A percentile compares a stretch with the other conserved stretches of the same genome.
These are phyloP conservation scores for Helianthus annuus DNA, from an alignment of 129 eudicot species.

Conservation along the genomic window DNA sequence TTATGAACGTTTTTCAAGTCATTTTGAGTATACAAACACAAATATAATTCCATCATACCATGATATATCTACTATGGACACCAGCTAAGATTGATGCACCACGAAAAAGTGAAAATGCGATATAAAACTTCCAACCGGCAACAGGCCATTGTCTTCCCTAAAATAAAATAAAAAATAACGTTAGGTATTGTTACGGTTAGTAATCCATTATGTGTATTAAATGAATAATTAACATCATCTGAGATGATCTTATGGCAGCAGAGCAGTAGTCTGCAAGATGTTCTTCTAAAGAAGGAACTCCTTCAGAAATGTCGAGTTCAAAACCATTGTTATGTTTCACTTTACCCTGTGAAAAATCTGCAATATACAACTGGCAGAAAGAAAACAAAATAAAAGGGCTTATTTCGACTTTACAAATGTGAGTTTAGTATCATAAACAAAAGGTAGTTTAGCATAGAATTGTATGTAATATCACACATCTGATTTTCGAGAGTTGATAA, in stretches of 20 bases:
- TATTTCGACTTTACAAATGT: neutral
- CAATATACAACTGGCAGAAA: slow-evolving; percentile 67
- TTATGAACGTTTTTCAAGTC: neutral
- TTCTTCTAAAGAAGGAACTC: too few species aligned
- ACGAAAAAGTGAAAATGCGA: too few species aligned
- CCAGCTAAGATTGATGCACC: slow-evolving; percentile 96
- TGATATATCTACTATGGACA: slow-evolving; percentile 81
- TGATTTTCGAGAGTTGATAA: slow-evolving; percentile 94
- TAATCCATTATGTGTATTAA: too few species aligned
- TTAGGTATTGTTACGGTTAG: too few species aligned
- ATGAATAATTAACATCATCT: too few species aligned
- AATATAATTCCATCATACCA: slow-evolving; percentile 44
- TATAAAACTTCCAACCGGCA: too few species aligned
- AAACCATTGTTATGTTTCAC: too few species aligned
- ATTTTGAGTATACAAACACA: slow-evolving; percentile 4
- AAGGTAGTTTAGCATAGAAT: slow-evolving; percentile 61
- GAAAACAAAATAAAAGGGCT: neutral
- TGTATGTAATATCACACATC: slow-evolving; percentile 96
- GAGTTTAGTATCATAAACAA: neutral
- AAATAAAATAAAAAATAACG: too few species aligned
- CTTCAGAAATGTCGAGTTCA: too few species aligned
- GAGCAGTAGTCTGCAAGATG: too few species aligned
- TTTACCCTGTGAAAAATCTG: slow-evolving; percentile 58
- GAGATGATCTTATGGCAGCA: too few species aligned
- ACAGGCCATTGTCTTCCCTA: too few species aligned